Evolutionary conservation across 129 eudicot genomes (phyloP).

Genomic region (Escallonia rubra): DNA sequence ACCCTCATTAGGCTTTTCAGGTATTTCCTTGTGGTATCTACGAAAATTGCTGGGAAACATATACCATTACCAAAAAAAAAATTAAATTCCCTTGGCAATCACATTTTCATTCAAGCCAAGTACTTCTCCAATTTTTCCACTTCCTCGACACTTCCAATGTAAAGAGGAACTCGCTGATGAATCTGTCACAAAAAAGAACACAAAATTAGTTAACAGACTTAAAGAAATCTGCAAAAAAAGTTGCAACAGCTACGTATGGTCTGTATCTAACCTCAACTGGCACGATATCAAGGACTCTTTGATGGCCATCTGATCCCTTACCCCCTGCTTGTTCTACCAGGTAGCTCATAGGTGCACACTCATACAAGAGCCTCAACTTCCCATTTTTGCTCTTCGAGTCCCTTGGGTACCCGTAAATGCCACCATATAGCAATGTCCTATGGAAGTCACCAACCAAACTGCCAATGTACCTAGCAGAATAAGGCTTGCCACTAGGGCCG

Average conservation of each 20-base stretch:
- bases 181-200: slow-evolving; percentile 43
- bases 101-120: slow-evolving; percentile 37
- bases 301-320: slow-evolving; percentile 89
- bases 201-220: neutral
- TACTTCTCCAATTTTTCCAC: slow-evolving; percentile 92
- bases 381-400: slow-evolving; percentile 90
- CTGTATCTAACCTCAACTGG: slow-evolving; percentile 67
- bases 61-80: neutral
- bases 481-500: slow-evolving; percentile 86
- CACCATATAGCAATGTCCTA: slow-evolving; percentile 81
- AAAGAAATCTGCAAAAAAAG: neutral
- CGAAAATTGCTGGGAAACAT: neutral
- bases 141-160: slow-evolving; percentile 86
- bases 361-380: slow-evolving; percentile 86
- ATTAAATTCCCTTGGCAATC: slow-evolving; percentile 6
- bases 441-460: slow-evolving; percentile 96
- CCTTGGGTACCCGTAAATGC: slow-evolving; percentile 91
- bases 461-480: slow-evolving; percentile 86
- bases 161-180: slow-evolving; percentile 90
- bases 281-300: slow-evolving; percentile 77
- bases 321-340: slow-evolving; percentile 99
- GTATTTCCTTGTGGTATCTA: slow-evolving; percentile 6
- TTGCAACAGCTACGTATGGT: too few species aligned
- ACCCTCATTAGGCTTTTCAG: slow-evolving; percentile 6
- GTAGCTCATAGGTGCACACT: slow-evolving; percentile 97